Evolutionary conservation across 2,329 filamentous ascomycete species (phyloP).

Genomic region (Colletotrichum sp.): DNA sequence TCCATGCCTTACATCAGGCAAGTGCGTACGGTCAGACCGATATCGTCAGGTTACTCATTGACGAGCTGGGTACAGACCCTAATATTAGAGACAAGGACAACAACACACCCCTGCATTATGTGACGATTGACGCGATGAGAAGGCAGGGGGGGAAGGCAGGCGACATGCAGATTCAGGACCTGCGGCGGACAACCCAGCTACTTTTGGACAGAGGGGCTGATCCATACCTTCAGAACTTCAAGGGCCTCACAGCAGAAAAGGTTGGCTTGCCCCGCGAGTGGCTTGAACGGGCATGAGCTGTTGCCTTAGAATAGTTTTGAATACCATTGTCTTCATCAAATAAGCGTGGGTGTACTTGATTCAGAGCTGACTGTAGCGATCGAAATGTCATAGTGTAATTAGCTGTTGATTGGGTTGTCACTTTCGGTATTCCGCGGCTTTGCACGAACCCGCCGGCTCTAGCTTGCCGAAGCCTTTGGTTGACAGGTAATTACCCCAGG

Average conservation of each 20-base stretch:
- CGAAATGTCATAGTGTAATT: too few species aligned
- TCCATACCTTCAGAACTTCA: neutral
- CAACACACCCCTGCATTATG: neutral
- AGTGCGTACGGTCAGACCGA: neutral
- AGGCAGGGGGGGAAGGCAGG: neutral
- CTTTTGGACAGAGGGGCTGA: neutral
- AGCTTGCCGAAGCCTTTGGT: too few species aligned
- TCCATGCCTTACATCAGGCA: neutral
- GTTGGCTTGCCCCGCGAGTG: fast-evolving
- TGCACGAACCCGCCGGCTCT: too few species aligned
- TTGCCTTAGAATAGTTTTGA: too few species aligned
- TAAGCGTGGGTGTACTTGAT: too few species aligned
- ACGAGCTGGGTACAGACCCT: neutral
- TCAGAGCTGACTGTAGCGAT: too few species aligned
- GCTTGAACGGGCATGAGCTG: neutral
- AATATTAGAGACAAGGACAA: neutral
- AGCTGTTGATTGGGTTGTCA: too few species aligned
- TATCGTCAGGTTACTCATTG: neutral
- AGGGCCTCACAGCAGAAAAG: neutral
- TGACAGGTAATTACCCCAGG: too few species aligned
- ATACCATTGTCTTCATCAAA: too few species aligned
- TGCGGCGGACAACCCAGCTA: neutral
- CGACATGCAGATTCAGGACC: neutral
- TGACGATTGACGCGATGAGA: neutral
- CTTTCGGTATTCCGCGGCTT: too few species aligned